These are phyloP conservation scores for Phytophthora cryptogea DNA, from an alignment of 352 stramenopile genomes.

Conservation along the genomic window DNA sequence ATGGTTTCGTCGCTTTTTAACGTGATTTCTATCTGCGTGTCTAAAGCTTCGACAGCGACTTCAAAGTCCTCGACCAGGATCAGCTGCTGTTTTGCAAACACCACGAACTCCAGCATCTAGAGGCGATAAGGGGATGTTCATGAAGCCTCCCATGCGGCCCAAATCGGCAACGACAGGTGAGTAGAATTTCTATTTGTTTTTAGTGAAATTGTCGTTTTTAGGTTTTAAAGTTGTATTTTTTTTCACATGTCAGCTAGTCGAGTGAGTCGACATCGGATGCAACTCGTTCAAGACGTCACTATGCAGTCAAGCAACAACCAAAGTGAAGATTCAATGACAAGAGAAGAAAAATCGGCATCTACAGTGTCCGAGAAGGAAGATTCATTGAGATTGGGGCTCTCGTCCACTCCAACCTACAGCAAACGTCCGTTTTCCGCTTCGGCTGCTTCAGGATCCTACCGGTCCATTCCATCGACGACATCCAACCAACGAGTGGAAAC, in stretches of 20 bases:
- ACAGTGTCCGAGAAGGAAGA: conserved; percentile 14
- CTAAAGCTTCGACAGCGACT: conserved; percentile 57
- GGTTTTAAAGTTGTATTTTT: background rate
- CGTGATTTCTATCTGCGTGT: conserved; percentile 1
- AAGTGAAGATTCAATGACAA: conserved; percentile 2
- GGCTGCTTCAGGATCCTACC: conserved; percentile 6
- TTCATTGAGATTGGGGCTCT: conserved; percentile 6
- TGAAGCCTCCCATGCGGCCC: conserved; percentile 47
- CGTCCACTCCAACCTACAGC: background rate
- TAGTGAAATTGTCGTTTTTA: background rate
- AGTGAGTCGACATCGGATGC: conserved; percentile 46
- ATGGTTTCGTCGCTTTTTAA: background rate
- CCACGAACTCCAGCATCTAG: conserved; percentile 15
- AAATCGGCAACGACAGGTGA: conserved; percentile 39
- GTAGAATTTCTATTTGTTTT: too few species aligned
- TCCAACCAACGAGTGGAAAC: conserved; percentile 13
- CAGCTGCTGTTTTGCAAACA: conserved; percentile 20
- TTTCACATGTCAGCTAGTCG: conserved; percentile 20
- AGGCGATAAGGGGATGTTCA: conserved; percentile 27
- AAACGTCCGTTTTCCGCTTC: conserved; percentile 34
- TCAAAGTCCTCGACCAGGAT: conserved; percentile 45
- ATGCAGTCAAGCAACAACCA: conserved; percentile 21
- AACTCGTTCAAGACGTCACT: conserved; percentile 32
- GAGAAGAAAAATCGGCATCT: background rate
- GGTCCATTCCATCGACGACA: background rate